Percentiles rank a stretch among this genome's conserved stretches.
Conservation (phyloP, 108 stramenopile species). For the Pseudonitzschia multistriata region DNA sequence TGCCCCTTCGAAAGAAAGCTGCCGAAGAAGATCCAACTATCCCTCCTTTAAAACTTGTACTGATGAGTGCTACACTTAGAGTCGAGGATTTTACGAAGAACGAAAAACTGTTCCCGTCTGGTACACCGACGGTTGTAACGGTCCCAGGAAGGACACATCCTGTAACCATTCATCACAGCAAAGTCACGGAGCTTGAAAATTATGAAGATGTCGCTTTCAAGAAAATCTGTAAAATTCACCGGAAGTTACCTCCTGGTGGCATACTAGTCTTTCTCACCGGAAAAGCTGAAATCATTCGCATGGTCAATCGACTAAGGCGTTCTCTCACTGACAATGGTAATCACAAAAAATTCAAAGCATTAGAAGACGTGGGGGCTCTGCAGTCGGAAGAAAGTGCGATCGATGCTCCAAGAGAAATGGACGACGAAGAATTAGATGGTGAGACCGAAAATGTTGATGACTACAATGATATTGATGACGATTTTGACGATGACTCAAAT, state of each 20-base stretch:
- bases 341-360: neutral
- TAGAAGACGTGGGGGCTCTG: neutral
- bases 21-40: conserved; percentile 57
- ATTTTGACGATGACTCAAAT: conserved; percentile 31
- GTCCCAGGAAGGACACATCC: conserved; percentile 92
- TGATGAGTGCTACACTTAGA: conserved; percentile 98
- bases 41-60: conserved; percentile 90
- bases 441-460: conserved; percentile 38
- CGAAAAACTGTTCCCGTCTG: conserved; percentile 70
- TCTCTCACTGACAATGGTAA: conserved; percentile 28
- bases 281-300: conserved; percentile 88
- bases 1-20: conserved; percentile 81
- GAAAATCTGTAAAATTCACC: conserved; percentile 89
- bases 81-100: conserved; percentile 93
- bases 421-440: conserved; percentile 85
- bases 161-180: conserved; percentile 95
- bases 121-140: conserved; percentile 70
- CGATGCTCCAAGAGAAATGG: conserved; percentile 65
- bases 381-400: neutral
- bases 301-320: conserved; percentile 68
- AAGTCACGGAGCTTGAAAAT: conserved; percentile 91
- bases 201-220: conserved; percentile 81
- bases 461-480: conserved; percentile 37
- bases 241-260: conserved; percentile 87
- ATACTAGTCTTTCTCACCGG: conserved; percentile 98